Evolutionary conservation across 2,329 filamentous ascomycete genomes (phyloP).

Genomic region (Aspergillus hortae): DNA sequence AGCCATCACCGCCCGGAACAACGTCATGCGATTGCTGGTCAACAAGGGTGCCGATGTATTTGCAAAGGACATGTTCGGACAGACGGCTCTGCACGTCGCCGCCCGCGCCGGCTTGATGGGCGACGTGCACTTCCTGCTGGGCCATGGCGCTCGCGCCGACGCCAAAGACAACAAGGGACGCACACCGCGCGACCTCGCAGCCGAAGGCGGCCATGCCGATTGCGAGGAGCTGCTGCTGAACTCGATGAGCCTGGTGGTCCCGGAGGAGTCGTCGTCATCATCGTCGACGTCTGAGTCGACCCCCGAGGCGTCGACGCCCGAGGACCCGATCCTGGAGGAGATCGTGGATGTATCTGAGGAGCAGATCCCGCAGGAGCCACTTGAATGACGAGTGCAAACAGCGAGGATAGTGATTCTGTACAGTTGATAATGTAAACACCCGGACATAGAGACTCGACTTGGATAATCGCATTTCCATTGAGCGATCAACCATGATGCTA

Average conservation of each 20-base stretch:
- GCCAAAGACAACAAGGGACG: slow-evolving; percentile 17
- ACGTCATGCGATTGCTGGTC: slow-evolving; percentile 20
- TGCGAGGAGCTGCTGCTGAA: slow-evolving; percentile 6
- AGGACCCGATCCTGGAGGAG: too few species aligned
- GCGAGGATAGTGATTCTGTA: too few species aligned
- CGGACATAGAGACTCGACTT: too few species aligned
- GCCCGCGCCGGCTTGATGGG: slow-evolving; percentile 16
- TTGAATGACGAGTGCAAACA: too few species aligned
- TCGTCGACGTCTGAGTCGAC: not conserved
- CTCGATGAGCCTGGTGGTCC: slow-evolving; percentile 5
- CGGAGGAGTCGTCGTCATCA: not conserved
- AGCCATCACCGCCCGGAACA: slow-evolving; percentile 15
- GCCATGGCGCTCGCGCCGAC: slow-evolving; percentile 16
- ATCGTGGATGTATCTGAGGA: too few species aligned
- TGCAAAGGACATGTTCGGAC: slow-evolving; percentile 19
- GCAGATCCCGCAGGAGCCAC: too few species aligned
- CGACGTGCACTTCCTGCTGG: slow-evolving; percentile 21
- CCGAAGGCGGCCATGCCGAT: slow-evolving; percentile 10
- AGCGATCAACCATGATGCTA: too few species aligned
- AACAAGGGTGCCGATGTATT: slow-evolving; percentile 16
- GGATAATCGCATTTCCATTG: too few species aligned
- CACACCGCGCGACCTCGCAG: slow-evolving; percentile 17
- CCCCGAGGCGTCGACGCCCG: not conserved
- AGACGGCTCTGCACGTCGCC: slow-evolving; percentile 22
- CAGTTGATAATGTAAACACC: too few species aligned